Conservation (phyloP, 768 basidiomycete genomes). For the Cyathus striatus region DNA sequence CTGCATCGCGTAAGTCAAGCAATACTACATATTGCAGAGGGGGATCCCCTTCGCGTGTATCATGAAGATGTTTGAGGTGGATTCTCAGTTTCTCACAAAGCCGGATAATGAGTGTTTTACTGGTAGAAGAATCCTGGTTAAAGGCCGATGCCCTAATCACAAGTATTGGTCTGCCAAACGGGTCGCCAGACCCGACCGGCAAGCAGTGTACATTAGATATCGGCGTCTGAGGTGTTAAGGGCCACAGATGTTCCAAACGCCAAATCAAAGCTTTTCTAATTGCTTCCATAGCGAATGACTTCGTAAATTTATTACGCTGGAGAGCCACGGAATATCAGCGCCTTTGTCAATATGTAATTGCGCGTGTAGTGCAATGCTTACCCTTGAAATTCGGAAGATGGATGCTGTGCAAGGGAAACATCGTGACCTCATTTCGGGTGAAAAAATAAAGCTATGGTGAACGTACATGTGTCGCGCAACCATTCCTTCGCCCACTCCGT, state of each 20-base stretch:
- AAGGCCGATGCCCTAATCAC: conserved; percentile 44
- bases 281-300: conserved; percentile 57
- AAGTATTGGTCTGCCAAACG: conserved; percentile 62
- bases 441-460: neutral
- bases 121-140: conserved; percentile 26
- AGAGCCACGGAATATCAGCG: conserved; percentile 3
- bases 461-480: conserved; percentile 63
- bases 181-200: conserved; percentile 48
- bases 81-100: conserved; percentile 54
- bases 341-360: conserved; percentile 3
- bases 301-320: conserved; percentile 65
- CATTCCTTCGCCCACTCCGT: conserved; percentile 53
- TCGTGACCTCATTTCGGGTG: neutral
- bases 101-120: conserved; percentile 38
- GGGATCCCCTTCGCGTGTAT: conserved; percentile 23
- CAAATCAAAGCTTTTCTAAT: conserved; percentile 50
- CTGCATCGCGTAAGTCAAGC: conserved; percentile 55
- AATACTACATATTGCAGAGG: conserved; percentile 64
- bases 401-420: conserved; percentile 32
- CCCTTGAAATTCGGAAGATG: conserved; percentile 59
- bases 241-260: conserved; percentile 46
- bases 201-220: conserved; percentile 46
- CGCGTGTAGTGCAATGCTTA: conserved; percentile 29
- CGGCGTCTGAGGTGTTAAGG: conserved; percentile 18
- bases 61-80: conserved; percentile 48